phyloP scores from a whole-genome alignment of 352 stramenopile genomes.

The Phytophthora sp. region DNA sequence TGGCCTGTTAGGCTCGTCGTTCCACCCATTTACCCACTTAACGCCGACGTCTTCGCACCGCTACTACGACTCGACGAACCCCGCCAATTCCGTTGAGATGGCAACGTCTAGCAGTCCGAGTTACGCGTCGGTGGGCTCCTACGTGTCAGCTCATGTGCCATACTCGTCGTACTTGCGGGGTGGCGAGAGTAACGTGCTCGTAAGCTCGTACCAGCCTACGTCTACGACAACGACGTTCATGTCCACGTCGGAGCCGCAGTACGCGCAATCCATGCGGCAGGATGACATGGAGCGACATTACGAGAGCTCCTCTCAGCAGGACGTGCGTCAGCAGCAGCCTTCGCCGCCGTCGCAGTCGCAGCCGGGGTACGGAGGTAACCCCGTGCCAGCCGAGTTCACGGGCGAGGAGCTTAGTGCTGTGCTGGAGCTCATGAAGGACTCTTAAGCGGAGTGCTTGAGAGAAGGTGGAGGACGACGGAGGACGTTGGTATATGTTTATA shows the following conservation, averaged over 20 bases:
- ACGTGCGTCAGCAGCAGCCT: slow-evolving; percentile 28
- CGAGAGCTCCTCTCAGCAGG: slow-evolving; percentile 40
- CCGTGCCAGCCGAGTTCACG: slow-evolving; percentile 45
- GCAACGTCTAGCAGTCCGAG: slow-evolving; percentile 24
- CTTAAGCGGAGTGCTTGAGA: slow-evolving; percentile 12
- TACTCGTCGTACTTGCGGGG: slow-evolving; percentile 55
- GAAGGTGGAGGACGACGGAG: not conserved
- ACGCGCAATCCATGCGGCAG: slow-evolving; percentile 41
- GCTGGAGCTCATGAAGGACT: slow-evolving; percentile 59
- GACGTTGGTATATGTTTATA: slow-evolving; percentile 32
- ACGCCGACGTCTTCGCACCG: slow-evolving; percentile 32
- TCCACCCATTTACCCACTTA: slow-evolving; percentile 40
- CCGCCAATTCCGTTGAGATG: slow-evolving; percentile 25
- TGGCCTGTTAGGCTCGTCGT: slow-evolving; percentile 44
- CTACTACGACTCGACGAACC: slow-evolving; percentile 41
- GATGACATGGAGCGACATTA: slow-evolving; percentile 43
- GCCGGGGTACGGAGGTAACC: slow-evolving; percentile 37
- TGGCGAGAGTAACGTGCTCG: slow-evolving; percentile 36
- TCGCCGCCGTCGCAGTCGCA: slow-evolving; percentile 33
- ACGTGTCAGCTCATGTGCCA: slow-evolving; percentile 18
- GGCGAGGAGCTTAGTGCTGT: slow-evolving; percentile 57
- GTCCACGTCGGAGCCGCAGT: slow-evolving; percentile 31
- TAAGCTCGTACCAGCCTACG: slow-evolving; percentile 40
- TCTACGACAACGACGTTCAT: slow-evolving; percentile 36
- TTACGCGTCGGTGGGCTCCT: slow-evolving; percentile 24